Base-by-base conservation (phyloP, 2,329 filamentous ascomycete genomes). In the Aspergillus ruber region DNA sequence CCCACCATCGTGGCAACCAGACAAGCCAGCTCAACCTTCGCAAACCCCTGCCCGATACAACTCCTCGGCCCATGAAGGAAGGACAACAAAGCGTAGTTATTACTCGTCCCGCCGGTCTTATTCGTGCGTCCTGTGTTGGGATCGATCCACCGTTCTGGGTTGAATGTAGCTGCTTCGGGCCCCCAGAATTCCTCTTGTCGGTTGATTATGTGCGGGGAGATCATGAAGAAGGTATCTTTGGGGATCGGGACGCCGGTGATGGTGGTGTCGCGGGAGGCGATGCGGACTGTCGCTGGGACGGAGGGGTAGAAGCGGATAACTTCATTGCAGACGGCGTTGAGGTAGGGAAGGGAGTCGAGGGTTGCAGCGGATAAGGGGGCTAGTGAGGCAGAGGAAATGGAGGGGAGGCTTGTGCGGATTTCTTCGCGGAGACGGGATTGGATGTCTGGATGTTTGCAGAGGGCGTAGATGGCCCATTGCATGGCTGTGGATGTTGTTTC, bases 41-140 rank as follows among this genome's bases (percentile, higher is more conserved):
- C 86, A 69, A 95, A 95, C 2, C 76, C 75, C 66, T 84, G 79
- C 0, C 90, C 90, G 56, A 95, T 95, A 63, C 90, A 95, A 61
- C 84, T 86, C 45, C 90, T 74, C 2, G 90, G 89, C 0, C 90
- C 90, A 63, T 95, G 88, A 49, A 95, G 66, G 69, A 95, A 95
- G 0, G 88, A 91, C 68, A 91, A 64, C 58, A 86, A 84, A 1
- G 84, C 80, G 63, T 85, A 95, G 66, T 91, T 93, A 55, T 78
- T 88, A 13, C 76, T 74, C 1, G 88, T 85, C 7, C 86, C 86
- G 6, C 88, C 88, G 38, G 79, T 83, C 18, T 39, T 39, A 47
- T 83, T 83, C 4, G 74, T 73, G 23, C 58, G 59, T 9, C 18
- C 17, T 15, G 36, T 29, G 0, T 67, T 71, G 0, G 65, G 60